These are phyloP conservation scores for Peterozyma toletana DNA, from an alignment of 805 yeast genomes.

Conservation along the genomic window DNA sequence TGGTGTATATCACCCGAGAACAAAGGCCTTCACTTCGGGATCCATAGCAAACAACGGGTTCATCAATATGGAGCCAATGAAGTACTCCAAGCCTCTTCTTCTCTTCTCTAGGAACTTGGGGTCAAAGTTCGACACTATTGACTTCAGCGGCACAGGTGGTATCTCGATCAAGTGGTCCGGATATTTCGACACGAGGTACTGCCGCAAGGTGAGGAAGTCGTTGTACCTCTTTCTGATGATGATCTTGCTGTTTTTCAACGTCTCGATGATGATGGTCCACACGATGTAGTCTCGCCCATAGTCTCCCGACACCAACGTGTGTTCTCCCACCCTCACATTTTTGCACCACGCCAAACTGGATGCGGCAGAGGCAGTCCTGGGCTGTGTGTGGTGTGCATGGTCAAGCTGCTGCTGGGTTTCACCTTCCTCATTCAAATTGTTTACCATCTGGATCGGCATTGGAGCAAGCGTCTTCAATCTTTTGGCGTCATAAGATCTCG, in stretches of 20 bases:
- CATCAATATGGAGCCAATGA: conserved; percentile 45
- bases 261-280: conserved; percentile 19
- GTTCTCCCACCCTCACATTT: conserved; percentile 22
- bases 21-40: conserved; percentile 31
- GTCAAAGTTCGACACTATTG: conserved; percentile 33
- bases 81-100: conserved; percentile 52
- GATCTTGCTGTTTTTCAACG: conserved; percentile 29
- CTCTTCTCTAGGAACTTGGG: conserved; percentile 44
- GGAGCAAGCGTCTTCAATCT: conserved; percentile 24
- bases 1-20: conserved; percentile 10
- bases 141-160: conserved; percentile 47
- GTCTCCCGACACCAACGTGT: conserved; percentile 19
- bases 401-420: neutral
- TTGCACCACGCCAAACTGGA: conserved; percentile 17
- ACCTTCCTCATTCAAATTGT: conserved; percentile 18
- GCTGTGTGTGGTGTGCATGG: neutral
- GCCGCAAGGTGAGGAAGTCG: conserved; percentile 49
- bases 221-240: conserved; percentile 53
- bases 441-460: conserved; percentile 30
- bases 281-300: conserved; percentile 18
- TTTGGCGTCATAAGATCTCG: neutral
- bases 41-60: conserved; percentile 37
- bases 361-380: neutral
- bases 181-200: conserved; percentile 25
- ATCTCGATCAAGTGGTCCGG: conserved; percentile 28